Base-by-base conservation (phyloP, 139 green algal species). In the Chlamydomonas sphaeroides region DNA sequence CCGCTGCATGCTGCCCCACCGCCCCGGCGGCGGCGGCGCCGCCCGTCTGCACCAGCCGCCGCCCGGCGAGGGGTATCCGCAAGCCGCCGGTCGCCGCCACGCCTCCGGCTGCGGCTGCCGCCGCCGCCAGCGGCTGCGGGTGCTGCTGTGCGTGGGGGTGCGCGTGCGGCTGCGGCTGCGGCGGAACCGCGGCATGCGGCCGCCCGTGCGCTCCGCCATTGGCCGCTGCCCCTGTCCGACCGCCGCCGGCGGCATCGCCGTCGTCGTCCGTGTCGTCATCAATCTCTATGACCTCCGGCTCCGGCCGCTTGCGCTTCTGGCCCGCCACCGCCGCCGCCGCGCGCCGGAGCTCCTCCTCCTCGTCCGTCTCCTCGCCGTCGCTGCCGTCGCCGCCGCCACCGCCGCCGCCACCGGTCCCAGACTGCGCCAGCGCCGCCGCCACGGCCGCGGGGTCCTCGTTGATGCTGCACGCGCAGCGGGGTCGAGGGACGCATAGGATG, bases 291-390 rank as follows among this genome's bases (percentile, higher is more conserved):
- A 76, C 62, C 4, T 76, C 53, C 5, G 59, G 51, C 23, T 63
- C 73, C 20, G 69, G 26, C 26, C 78, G 84, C 48, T 72, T 78
- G 25, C 85, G 85, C 72, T 86, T 89, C 36, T 61, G 36, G 7
- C 63, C 72, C 21, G 71, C 66, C 73, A 87, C 56, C 6, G 73
- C 83, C 56, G 65, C 56, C 30, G 78, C 85, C 21, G 85, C 85
- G 8, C 51, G 63, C 41, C 85, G 79, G 20, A 89, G 79, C 73
- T 89, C 85, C 65, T 86, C 85, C 72, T 74, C 62, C 79, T 89
- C 85, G 36, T 89, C 85, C 72, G 72, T 63, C 77, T 85, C 78
- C 57, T 86, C 79, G 2, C n/a, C 72, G 33, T 84, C 83, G 28
- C 23, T 68, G 36, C 61, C 23, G 4, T 66, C 23, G 1, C 5